A percentile compares a stretch with the other conserved stretches of the same genome.
phyloP scores from a whole-genome alignment of 208 protist genomes.

The Crithidia thermophila region DNA sequence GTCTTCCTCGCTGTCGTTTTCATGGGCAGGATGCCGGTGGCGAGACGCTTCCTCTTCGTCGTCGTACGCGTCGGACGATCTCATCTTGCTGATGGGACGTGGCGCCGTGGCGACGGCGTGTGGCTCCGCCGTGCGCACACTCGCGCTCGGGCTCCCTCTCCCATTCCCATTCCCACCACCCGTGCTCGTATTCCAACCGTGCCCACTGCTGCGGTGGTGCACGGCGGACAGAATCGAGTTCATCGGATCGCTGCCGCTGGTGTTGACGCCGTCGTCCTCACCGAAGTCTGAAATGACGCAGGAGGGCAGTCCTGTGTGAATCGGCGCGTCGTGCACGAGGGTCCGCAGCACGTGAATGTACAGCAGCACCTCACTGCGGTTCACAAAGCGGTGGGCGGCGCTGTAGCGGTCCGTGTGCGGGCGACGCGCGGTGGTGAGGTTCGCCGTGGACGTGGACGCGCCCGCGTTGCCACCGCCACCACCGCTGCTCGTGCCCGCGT shows the following conservation, averaged over 20 bases:
- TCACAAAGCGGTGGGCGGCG: conserved; percentile 16
- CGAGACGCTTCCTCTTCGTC: not conserved
- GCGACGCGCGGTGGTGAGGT: too few relatives aligned
- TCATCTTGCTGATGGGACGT: not conserved
- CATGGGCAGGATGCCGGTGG: too few relatives aligned
- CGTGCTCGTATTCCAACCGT: not conserved
- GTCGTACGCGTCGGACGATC: not conserved
- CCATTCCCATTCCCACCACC: not conserved
- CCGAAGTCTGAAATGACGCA: conserved; percentile 14
- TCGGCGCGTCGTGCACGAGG: conserved; percentile 12
- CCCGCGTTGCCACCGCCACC: not conserved
- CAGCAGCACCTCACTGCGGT: conserved; percentile 28
- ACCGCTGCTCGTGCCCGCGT: too few relatives aligned
- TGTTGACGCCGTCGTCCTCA: not conserved
- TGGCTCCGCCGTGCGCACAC: conserved; percentile 4
- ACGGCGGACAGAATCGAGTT: not conserved
- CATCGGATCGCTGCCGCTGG: not conserved
- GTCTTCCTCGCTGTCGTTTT: not conserved
- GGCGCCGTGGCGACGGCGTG: not conserved
- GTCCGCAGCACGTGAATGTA: conserved; percentile 40
- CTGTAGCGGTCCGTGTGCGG: conserved; percentile 11
- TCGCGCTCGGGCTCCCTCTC: not conserved
- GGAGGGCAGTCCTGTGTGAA: conserved; percentile 19
- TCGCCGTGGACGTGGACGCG: not conserved
- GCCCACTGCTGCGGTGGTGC: not conserved